Evolutionary conservation across 2,329 filamentous ascomycete species (phyloP).

Genomic region (Alternaria arbusti): DNA sequence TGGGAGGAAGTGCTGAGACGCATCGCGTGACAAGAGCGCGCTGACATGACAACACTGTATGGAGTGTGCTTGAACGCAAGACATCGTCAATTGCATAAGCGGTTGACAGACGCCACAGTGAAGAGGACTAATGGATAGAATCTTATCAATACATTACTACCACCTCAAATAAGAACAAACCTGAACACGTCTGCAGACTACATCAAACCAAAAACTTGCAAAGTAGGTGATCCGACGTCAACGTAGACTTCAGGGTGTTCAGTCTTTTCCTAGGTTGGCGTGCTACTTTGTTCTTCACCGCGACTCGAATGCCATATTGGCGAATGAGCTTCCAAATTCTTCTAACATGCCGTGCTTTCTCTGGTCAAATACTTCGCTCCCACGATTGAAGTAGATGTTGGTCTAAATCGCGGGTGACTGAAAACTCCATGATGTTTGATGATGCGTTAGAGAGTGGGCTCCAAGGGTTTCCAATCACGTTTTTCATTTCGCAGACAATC

Average conservation of each 20-base stretch:
- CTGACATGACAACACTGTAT: not conserved
- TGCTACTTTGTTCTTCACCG: not conserved
- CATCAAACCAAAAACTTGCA: not conserved
- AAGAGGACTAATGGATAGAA: not conserved
- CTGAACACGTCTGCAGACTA: not conserved
- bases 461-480: not conserved
- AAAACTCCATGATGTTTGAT: not conserved
- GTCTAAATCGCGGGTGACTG: not conserved
- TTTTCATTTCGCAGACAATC: not conserved
- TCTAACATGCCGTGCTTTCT: not conserved
- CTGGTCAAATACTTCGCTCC: not conserved
- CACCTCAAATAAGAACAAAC: not conserved
- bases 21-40: not conserved
- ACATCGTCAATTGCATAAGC: not conserved
- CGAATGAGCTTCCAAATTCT: not conserved
- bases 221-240: not conserved
- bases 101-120: not conserved
- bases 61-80: not conserved
- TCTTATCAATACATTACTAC: not conserved
- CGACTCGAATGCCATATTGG: not conserved
- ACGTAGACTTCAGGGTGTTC: not conserved
- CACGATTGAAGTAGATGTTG: not conserved
- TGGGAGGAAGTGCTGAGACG: not conserved
- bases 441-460: not conserved
- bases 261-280: not conserved